Conservation (phyloP, 2,329 filamentous ascomycete species). For the Fusarium veterinarium region DNA sequence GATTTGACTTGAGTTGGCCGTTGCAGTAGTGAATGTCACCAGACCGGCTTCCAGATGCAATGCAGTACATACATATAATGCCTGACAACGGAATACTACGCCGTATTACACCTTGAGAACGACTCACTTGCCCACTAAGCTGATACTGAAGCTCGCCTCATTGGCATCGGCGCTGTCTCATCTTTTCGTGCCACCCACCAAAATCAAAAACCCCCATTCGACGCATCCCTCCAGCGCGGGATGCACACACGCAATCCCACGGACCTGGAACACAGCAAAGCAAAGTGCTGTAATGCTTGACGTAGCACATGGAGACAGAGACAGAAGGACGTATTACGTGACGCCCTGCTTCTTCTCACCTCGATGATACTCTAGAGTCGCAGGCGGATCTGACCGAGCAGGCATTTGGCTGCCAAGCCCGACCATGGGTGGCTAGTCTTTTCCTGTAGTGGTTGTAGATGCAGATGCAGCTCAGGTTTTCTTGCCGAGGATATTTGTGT, state of each 20-base stretch:
- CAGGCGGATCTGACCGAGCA: slow-evolving; percentile 12
- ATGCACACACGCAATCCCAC: slow-evolving; percentile 34
- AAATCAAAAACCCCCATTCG: not conserved
- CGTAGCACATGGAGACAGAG: slow-evolving; percentile 11
- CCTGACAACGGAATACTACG: slow-evolving; percentile 1
- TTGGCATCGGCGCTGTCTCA: slow-evolving; percentile 8
- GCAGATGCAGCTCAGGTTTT: slow-evolving; percentile 18
- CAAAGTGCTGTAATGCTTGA: slow-evolving; percentile 8
- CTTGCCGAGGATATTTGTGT: not conserved
- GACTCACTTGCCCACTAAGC: not conserved
- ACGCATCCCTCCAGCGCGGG: slow-evolving; percentile 6
- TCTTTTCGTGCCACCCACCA: slow-evolving; percentile 13
- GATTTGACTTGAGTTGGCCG: not conserved
- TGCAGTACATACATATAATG: not conserved
- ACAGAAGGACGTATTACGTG: not conserved
- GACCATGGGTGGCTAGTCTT: not conserved
- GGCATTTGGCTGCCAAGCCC: not conserved
- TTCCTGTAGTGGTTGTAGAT: slow-evolving; percentile 5
- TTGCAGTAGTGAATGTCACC: slow-evolving; percentile 5
- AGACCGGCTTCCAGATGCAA: not conserved
- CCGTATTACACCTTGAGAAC: not conserved
- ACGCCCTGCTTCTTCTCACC: not conserved
- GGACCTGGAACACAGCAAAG: slow-evolving; percentile 38
- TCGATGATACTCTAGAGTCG: not conserved
- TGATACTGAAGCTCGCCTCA: not conserved